Base-by-base conservation (phyloP, 1,139 yeast species). In the Sugiyamaella novakii region DNA sequence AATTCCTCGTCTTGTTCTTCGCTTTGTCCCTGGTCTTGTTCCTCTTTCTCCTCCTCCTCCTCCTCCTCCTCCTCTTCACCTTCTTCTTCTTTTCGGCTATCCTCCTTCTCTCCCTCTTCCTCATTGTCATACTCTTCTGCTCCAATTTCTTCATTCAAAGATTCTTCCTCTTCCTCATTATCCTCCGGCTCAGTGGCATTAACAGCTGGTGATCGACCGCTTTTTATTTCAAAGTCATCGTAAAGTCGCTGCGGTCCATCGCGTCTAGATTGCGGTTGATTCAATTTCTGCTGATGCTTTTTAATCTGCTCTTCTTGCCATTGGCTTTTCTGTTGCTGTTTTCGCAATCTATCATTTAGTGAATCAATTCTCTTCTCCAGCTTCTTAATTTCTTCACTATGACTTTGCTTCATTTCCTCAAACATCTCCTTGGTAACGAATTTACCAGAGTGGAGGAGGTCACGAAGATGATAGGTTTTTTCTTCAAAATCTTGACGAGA, bases 341-440 rank as follows among this genome's bases (percentile, higher is more conserved):
- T 15, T 6, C 44, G 39, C n/a, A 51, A 12, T 40, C 46, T 42
- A 21, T 50, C 52, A 19, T 42, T 47, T 29, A 53, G 33, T 8
- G 39, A 12, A 33, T 39, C 46, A 10, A 53, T 37, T 39, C 34
- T 48, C 40, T 46, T 43, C 37, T 53, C 56, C 27, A 52, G 24
- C 18, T 49, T 27, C 6, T 38, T 36, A 12, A 54, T 39, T 15
- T 54, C 51, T 18, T 36, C 42, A 2, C 43, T n/a, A 30, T 48
- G 42, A 11, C 38, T 15, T 17, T 31, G 43, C 17, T 44, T 47
- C 43, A 47, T 34, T 12, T 49, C 45, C 15, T 51, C 56, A 30
- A 49, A 51, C 30, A 46, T 48, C 27, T 50, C 22, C 22, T 38
- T 45, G 21, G 59, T 51, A 18, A 58, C 59, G 44, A 58, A 56